Conservation (phyloP, 768 basidiomycete genomes). For the Amylocystis lapponica region DNA sequence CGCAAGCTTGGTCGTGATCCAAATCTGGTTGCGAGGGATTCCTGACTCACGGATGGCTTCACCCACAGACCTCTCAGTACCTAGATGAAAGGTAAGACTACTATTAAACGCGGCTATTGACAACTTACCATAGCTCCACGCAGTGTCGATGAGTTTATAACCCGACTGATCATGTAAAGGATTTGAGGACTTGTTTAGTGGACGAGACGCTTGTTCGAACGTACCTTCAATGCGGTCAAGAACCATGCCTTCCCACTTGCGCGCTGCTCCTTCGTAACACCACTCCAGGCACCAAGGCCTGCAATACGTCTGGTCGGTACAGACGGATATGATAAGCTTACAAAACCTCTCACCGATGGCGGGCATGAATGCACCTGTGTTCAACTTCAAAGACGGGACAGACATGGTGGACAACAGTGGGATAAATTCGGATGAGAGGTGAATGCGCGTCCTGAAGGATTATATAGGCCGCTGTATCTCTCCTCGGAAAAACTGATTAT, state of each 20-base stretch:
- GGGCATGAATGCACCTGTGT: slow-evolving; percentile 37
- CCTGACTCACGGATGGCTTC: slow-evolving; percentile 38
- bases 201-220: neutral
- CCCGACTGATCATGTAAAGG: slow-evolving; percentile 13
- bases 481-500: too few species aligned
- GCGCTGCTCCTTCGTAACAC: slow-evolving; percentile 28
- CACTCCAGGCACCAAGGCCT: slow-evolving; percentile 39
- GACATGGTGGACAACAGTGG: slow-evolving; percentile 18
- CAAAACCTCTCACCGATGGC: slow-evolving; percentile 37
- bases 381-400: slow-evolving; percentile 30
- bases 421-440: too few species aligned
- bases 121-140: slow-evolving; percentile 23
- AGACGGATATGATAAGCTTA: too few species aligned
- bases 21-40: slow-evolving; percentile 58
- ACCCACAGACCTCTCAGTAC: slow-evolving; percentile 20
- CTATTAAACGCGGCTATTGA: neutral
- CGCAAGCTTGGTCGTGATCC: slow-evolving; percentile 56
- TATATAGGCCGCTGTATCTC: neutral
- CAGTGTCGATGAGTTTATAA: slow-evolving; percentile 25
- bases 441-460: neutral
- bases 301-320: too few species aligned
- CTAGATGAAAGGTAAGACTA: slow-evolving; percentile 8
- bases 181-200: neutral
- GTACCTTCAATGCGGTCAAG: slow-evolving; percentile 33
- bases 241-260: slow-evolving; percentile 34